Percentiles rank a stretch among this genome's conserved stretches.
Conservation (phyloP, 164 flowering plant genomes). For the Pachysandra terminalis region DNA sequence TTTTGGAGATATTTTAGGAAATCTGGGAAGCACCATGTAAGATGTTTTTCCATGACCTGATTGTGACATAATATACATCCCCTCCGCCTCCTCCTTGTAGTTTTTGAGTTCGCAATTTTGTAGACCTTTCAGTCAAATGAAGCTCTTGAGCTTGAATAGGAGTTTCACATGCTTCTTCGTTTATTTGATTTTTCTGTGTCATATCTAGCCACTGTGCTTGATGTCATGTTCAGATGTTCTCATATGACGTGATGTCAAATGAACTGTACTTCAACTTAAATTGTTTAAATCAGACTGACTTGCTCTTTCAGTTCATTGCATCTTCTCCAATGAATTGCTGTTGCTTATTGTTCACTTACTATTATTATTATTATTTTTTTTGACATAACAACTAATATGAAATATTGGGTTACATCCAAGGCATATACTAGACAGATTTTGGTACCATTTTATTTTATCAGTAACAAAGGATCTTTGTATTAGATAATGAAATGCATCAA, state of each 20-base stretch:
- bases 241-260: no score
- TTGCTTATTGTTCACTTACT: neutral
- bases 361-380: no score
- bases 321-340: no score
- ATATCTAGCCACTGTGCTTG: neutral
- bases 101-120: no score
- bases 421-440: neutral
- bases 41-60: conserved; percentile 15
- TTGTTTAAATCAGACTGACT: no score
- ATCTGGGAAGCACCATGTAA: conserved; percentile 93
- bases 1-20: conserved; percentile 91
- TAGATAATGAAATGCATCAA: no score
- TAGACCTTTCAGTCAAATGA: no score
- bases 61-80: no score
- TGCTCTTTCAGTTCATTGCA: no score
- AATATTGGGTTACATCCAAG: neutral
- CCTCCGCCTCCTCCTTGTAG: no score
- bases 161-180: neutral
- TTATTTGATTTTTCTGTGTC: neutral
- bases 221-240: neutral
- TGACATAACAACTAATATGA: neutral
- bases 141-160: neutral
- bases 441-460: neutral
- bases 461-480: no score
- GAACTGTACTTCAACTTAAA: no score